A percentile compares a stretch with the other conserved stretches of the same genome.
Evolutionary conservation across 2,329 filamentous ascomycete genomes (phyloP).

Genomic region (Balansia obtecta): DNA sequence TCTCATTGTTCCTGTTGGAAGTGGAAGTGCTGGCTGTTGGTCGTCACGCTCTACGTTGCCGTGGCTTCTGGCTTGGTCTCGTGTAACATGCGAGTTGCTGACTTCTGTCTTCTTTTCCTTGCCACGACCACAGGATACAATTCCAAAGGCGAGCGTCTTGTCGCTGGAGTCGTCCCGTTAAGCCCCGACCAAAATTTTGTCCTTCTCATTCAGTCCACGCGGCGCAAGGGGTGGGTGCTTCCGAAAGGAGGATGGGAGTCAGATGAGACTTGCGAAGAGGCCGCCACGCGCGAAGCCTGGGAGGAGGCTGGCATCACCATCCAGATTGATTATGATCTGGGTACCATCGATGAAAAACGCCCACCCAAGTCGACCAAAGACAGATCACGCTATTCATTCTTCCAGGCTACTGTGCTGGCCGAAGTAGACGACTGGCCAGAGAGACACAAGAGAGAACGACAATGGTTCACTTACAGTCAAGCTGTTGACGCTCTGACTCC

Average conservation of each 20-base stretch:
- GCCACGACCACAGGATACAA: slow-evolving; percentile 62
- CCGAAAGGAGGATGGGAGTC: slow-evolving; percentile 97
- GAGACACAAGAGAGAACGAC: slow-evolving; percentile 75
- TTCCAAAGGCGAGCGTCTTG: slow-evolving; percentile 80
- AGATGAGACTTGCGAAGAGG: slow-evolving; percentile 77
- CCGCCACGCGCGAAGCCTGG: slow-evolving; percentile 87
- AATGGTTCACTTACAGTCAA: slow-evolving; percentile 79
- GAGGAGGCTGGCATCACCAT: slow-evolving; percentile 92
- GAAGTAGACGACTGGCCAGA: slow-evolving; percentile 89
- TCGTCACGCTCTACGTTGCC: neutral
- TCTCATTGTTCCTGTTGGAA: neutral
- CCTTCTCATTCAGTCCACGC: slow-evolving; percentile 83
- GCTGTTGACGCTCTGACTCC: slow-evolving; percentile 66
- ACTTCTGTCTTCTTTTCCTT: slow-evolving; percentile 14
- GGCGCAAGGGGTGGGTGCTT: slow-evolving; percentile 87
- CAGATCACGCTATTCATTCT: slow-evolving; percentile 61
- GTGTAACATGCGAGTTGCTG: slow-evolving; percentile 3
- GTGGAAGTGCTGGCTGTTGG: neutral
- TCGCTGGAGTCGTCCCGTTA: slow-evolving; percentile 86
- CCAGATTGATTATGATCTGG: slow-evolving; percentile 73
- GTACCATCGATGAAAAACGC: slow-evolving; percentile 73
- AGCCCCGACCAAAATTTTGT: slow-evolving; percentile 79
- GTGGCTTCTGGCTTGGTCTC: slow-evolving; percentile 1
- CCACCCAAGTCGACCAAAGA: slow-evolving; percentile 61
- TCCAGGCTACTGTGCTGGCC: slow-evolving; percentile 74